phyloP scores from a whole-genome alignment of 2,329 filamentous ascomycete species.

The Chaetothyriales sp. region DNA sequence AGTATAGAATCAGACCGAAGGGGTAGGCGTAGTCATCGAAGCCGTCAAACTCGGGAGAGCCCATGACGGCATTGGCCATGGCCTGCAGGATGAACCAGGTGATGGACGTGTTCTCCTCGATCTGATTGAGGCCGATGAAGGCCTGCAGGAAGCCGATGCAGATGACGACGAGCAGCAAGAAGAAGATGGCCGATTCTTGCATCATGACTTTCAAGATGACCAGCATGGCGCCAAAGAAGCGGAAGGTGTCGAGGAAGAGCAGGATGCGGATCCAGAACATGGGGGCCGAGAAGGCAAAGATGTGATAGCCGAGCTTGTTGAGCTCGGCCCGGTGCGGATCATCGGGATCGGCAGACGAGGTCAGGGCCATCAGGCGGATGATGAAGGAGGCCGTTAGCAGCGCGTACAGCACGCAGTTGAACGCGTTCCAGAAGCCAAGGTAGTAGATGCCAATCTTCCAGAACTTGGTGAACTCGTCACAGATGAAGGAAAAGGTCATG shows the following conservation, averaged over 20 bases:
- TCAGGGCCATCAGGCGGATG: slow-evolving; percentile 64
- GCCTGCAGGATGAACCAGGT: slow-evolving; percentile 35
- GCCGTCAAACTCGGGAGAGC: slow-evolving; percentile 74
- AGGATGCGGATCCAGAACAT: slow-evolving; percentile 95
- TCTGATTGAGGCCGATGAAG: slow-evolving; percentile 80
- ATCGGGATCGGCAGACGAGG: slow-evolving; percentile 40
- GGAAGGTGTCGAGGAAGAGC: slow-evolving; percentile 81
- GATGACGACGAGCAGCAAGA: slow-evolving; percentile 73
- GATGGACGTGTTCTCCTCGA: slow-evolving; percentile 52
- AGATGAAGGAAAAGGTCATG: slow-evolving; percentile 83
- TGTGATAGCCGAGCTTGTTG: slow-evolving; percentile 81
- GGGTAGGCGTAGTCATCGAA: slow-evolving; percentile 87
- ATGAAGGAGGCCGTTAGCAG: slow-evolving; percentile 67
- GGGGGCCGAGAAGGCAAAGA: slow-evolving; percentile 80
- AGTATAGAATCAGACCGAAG: slow-evolving; percentile 90
- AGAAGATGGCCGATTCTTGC: slow-evolving; percentile 91
- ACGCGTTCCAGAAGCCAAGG: slow-evolving; percentile 91
- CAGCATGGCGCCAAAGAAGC: slow-evolving; percentile 96
- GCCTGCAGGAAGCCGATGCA: slow-evolving; percentile 71
- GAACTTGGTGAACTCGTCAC: slow-evolving; percentile 74
- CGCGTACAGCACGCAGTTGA: slow-evolving; percentile 72
- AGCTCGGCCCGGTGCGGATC: slow-evolving; percentile 44
- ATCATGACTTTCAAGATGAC: slow-evolving; percentile 93
- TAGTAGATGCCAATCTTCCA: slow-evolving; percentile 91
- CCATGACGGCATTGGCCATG: slow-evolving; percentile 79